Evolutionary conservation across 495 filamentous ascomycete species (phyloP).

Genomic region (Amorphotheca resinae): DNA sequence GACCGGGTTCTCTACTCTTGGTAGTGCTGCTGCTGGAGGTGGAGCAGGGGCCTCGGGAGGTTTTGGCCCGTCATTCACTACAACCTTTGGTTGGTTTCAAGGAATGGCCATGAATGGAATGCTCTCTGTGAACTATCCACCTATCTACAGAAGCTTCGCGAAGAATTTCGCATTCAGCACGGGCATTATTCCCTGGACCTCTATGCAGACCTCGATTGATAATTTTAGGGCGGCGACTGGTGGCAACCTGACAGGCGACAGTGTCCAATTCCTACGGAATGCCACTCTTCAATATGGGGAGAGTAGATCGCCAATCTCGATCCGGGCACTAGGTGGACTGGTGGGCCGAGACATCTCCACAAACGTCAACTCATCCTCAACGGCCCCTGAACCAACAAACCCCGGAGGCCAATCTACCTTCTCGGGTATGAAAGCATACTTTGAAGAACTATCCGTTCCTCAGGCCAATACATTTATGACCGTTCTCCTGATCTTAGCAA

Average conservation of each 20-base stretch:
- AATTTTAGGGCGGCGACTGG: conserved; percentile 68
- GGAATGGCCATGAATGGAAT: conserved; percentile 90
- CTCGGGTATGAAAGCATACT: conserved; percentile 58
- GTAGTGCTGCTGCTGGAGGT: conserved; percentile 17
- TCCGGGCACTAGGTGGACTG: conserved; percentile 44
- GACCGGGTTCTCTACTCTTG: conserved; percentile 46
- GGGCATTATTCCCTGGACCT: conserved; percentile 69
- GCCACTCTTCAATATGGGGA: conserved; percentile 54
- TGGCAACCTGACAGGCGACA: conserved; percentile 72
- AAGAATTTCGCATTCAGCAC: conserved; percentile 91
- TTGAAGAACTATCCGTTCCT: conserved; percentile 69
- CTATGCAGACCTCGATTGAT: conserved; percentile 76
- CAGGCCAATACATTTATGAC: conserved; percentile 95
- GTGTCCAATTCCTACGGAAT: conserved; percentile 60
- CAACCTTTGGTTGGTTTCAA: conserved; percentile 87
- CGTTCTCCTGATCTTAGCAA: conserved; percentile 74
- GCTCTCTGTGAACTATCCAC: conserved; percentile 78
- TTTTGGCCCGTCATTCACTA: conserved; percentile 70
- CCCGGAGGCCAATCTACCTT: conserved; percentile 17
- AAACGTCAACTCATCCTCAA: conserved; percentile 16
- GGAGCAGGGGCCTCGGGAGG: conserved; percentile 44
- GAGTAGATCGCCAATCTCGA: conserved; percentile 30
- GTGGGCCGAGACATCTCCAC: conserved; percentile 33
- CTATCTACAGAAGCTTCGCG: conserved; percentile 74
- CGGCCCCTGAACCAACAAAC: conserved; percentile 28